Percentiles rank a stretch among this genome's conserved stretches.
Conservation (phyloP, 225 moss, liverwort and hornwort species). For the Antitrichia curtipendula region DNA sequence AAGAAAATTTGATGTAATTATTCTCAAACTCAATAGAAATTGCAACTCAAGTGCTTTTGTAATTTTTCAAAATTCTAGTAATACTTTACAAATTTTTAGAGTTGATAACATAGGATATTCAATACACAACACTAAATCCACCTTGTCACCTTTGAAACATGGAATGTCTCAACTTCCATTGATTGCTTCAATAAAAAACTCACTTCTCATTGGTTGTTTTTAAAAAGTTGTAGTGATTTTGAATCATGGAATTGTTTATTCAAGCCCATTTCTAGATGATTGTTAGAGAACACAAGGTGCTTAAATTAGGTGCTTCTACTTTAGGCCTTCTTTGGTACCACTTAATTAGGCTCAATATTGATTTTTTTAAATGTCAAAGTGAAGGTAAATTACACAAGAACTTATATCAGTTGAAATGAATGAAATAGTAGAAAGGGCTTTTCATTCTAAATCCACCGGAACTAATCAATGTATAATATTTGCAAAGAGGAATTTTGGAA, state of each 20-base stretch:
- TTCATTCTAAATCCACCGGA: neutral
- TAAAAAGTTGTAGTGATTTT: neutral
- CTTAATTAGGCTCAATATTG: neutral
- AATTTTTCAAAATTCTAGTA: neutral
- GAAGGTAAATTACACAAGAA: neutral
- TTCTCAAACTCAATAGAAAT: neutral
- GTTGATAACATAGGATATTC: neutral
- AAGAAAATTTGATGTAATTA: neutral
- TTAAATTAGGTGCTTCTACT: neutral
- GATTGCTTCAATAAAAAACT: neutral
- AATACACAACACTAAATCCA: neutral
- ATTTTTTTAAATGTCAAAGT: neutral
- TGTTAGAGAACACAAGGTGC: neutral
- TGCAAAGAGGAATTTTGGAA: neutral
- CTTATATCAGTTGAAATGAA: neutral
- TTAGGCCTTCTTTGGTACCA: neutral
- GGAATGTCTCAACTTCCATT: neutral
- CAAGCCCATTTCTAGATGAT: neutral
- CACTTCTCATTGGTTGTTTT: too few species aligned
- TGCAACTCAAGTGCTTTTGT: accelerated
- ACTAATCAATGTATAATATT: neutral
- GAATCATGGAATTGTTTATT: neutral
- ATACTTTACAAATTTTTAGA: neutral
- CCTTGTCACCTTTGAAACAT: neutral
- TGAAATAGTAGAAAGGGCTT: neutral